A percentile compares a stretch with the other conserved stretches of the same genome.
phyloP scores from a whole-genome alignment of 1,139 yeast genomes.

The Hansenula sp. region DNA sequence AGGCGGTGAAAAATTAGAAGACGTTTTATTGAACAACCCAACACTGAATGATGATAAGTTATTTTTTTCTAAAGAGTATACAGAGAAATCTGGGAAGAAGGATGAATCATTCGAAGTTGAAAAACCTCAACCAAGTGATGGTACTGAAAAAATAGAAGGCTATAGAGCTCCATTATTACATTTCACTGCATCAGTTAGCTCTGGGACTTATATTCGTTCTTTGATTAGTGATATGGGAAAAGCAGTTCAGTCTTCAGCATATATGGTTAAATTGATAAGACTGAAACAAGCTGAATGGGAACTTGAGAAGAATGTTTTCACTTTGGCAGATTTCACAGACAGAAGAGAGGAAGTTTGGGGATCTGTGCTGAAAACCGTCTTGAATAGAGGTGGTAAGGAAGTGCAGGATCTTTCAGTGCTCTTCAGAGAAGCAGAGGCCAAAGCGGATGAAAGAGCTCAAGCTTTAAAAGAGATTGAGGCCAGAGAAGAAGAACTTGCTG shows the following conservation, averaged over 20 bases:
- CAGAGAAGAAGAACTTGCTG: background rate
- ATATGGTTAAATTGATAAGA: slow-evolving; percentile 83
- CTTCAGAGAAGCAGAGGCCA: slow-evolving; percentile 16
- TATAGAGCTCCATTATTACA: slow-evolving; percentile 64
- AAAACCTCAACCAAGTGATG: slow-evolving; percentile 29
- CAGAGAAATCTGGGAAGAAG: slow-evolving; percentile 33
- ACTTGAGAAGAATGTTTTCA: slow-evolving; percentile 66
- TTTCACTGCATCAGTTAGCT: slow-evolving; percentile 75
- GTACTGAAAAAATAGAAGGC: slow-evolving; percentile 23
- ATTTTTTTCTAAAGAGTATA: slow-evolving; percentile 53
- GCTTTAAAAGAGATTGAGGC: background rate
- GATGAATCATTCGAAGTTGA: slow-evolving; percentile 33
- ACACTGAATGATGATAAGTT: slow-evolving; percentile 62
- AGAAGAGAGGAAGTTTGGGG: slow-evolving; percentile 66
- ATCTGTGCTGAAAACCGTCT: slow-evolving; percentile 50
- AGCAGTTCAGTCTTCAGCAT: slow-evolving; percentile 76
- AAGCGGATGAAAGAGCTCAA: slow-evolving; percentile 6
- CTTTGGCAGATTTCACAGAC: slow-evolving; percentile 57
- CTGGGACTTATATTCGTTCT: slow-evolving; percentile 94
- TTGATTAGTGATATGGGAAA: slow-evolving; percentile 86
- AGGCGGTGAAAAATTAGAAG: slow-evolving; percentile 25
- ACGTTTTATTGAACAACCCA: slow-evolving; percentile 48
- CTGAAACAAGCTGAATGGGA: slow-evolving; percentile 81
- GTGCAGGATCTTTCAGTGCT: slow-evolving; percentile 28
- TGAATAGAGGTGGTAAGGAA: slow-evolving; percentile 32